Base-by-base conservation (phyloP, 176 grass and related monocot species). In the Rhipidocladum racemiflorum region DNA sequence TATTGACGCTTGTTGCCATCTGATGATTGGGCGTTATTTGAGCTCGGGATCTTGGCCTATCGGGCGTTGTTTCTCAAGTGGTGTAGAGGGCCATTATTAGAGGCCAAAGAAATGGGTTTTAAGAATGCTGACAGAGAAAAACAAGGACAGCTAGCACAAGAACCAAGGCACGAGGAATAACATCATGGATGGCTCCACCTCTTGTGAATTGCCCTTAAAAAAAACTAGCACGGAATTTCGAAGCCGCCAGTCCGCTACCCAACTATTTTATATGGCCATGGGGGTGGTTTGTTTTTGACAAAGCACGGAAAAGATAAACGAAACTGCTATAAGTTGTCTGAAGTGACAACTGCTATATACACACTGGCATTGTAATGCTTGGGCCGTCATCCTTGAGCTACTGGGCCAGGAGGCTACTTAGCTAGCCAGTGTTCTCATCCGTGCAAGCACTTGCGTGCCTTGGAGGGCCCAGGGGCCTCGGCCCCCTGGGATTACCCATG, bases 1-100 rank as follows among this genome's bases (percentile, higher is more conserved):
- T 53, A 61, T 4, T 23, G 3, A 4, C 3, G 48, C 18, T 75
- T 84, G 82, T 76, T 76, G 42, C 7, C 36, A 17, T 59, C 6
- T 76, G 72, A 68, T 76, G 21, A 84, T 62, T 78, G 72, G 24
- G 15, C 12, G 15, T n/a, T 85, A 70, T 78, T 85, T 85, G 77
- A 78, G 65, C 73, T 15, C 3, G 68, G 3, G 9, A 70, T 70
- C 53, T 78, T 62, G 83, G 83, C 65, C 5, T 62, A 29, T 78
- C 55, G 32, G 54, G 36, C 53, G 74, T 66, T 36, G 74, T 14
- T 48, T 46, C 43, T 14, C 74, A 70, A 59, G 72, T 84, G 70
- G 70, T 28, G 60, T 3, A 15, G 2, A 54, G 49, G 49, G 49
- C 17, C 17, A 20, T 21, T 53, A 49, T 40, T 40, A 9, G 39